Base-by-base conservation (phyloP, 352 stramenopile genomes). In the Bremia lactucae region DNA sequence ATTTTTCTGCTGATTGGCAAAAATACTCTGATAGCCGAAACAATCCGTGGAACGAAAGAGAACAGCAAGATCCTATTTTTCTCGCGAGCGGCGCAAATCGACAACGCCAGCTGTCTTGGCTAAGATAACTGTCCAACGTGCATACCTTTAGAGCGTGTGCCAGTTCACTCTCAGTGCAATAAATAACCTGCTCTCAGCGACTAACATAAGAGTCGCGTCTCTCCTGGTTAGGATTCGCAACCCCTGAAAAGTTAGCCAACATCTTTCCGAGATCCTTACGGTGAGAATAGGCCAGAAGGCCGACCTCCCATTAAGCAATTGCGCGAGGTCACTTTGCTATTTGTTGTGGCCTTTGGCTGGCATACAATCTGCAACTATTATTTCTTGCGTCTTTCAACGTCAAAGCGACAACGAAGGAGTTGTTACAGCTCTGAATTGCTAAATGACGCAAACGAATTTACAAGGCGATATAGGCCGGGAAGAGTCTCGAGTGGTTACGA, bases 371-470 rank as follows among this genome's bases (percentile, higher is more conserved):
- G 7, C 21, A 10, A 39, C 21, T n/a, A 16, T 20, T 6, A 2
- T 25, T 29, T 31, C 20, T 23, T 6, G 19, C 29, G 19, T 4
- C 31, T 11, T 7, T 2, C 13, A 46, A 19, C 22, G 29, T 23
- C 33, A 36, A 42, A 13, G 2, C 36, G 23, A 50, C 25, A 18
- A 35, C 18, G 5, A 36, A 37, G 23, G 22, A 36, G 13, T 31
- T n/a, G 26, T 13, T 29, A 47, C 29, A 33, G 38, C 10, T 25
- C 7, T 28, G 37, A 2, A 22, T 23, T 45, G 35, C 43, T 45
- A 24, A 18, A 69, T 69, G 59, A 69, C 55, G 46, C 59, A 65
- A 52, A 31, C 43, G 15, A 53, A 28, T 33, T 21, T 61, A 22
- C 45, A 36, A 9, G 31, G 37, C 4, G 42, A 46, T 13, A 23